Evolutionary conservation across 805 yeast species (phyloP).

Genomic region (Helenozyma rhizophorensis): DNA sequence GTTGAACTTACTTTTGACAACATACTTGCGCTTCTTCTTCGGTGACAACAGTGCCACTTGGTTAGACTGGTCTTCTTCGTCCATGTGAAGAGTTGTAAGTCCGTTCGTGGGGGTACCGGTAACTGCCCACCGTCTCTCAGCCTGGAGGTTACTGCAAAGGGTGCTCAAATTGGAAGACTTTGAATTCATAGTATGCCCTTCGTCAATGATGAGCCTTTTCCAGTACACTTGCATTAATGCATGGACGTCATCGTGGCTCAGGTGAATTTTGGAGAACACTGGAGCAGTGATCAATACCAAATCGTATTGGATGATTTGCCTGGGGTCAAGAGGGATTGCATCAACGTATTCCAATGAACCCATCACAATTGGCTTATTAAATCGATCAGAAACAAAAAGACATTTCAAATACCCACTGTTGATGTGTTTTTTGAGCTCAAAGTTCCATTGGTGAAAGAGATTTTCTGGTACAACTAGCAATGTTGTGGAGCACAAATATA

Average conservation of each 20-base stretch:
- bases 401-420: conserved; percentile 30
- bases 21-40: conserved; percentile 30
- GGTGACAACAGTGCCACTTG: conserved; percentile 10
- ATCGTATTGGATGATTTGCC: conserved; percentile 43
- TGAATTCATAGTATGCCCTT: conserved; percentile 63
- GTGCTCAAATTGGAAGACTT: conserved; percentile 46
- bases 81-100: conserved; percentile 52
- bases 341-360: conserved; percentile 16
- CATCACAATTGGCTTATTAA: conserved; percentile 18
- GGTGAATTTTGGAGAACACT: conserved; percentile 31
- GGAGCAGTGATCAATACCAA: conserved; percentile 48
- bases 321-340: conserved; percentile 20
- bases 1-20: conserved; percentile 47
- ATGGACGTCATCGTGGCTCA: conserved; percentile 23
- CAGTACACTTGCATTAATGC: conserved; percentile 45
- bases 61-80: conserved; percentile 20
- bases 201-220: conserved; percentile 72
- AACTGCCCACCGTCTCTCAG: conserved; percentile 69
- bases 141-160: conserved; percentile 44
- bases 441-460: conserved; percentile 60
- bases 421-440: conserved; percentile 56
- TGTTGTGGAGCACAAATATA: conserved; percentile 49
- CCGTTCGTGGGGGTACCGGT: conserved; percentile 78
- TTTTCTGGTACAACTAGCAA: conserved; percentile 64
- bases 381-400: conserved; percentile 29